Percentiles rank a stretch among this genome's conserved stretches.
phyloP scores from a whole-genome alignment of 305 asterid genomes.

The Fraxinus paxiana region DNA sequence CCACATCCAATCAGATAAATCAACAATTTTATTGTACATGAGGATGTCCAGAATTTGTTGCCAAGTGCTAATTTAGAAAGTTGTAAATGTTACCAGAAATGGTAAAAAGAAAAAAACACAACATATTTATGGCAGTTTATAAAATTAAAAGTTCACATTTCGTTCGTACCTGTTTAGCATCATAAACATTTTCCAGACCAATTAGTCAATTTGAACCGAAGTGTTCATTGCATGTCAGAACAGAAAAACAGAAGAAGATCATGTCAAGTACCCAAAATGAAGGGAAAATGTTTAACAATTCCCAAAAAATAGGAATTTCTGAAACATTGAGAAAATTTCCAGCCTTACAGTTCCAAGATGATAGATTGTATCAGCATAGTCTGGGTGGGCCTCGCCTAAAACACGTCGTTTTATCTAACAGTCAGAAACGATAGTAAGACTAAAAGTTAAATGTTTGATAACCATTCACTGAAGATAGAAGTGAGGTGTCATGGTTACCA shows the following conservation, averaged over 20 bases:
- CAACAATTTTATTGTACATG: not conserved
- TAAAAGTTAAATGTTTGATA: slow-evolving; percentile 24
- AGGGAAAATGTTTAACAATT: not conserved
- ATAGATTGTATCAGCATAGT: slow-evolving; percentile 91
- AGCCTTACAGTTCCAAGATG: slow-evolving; percentile 82
- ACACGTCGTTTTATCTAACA: slow-evolving; percentile 76
- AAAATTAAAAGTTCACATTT: not conserved
- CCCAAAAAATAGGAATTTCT: not conserved
- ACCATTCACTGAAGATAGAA: slow-evolving; percentile 26
- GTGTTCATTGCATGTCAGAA: not conserved
- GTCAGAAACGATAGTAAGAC: slow-evolving; percentile 26
- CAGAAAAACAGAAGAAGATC: not conserved
- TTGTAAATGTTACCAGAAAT: not conserved
- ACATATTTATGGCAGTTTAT: not conserved
- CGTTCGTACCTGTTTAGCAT: not conserved
- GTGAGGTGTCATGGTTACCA: slow-evolving; percentile 21
- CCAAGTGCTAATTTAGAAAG: not conserved
- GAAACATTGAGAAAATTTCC: slow-evolving; percentile 13
- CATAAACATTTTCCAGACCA: not conserved
- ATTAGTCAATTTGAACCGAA: not conserved
- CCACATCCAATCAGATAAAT: not conserved
- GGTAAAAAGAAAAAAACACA: not conserved
- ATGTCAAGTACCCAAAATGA: not conserved
- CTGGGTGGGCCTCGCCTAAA: slow-evolving; percentile 73
- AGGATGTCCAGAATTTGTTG: not conserved